These are phyloP conservation scores for Voacanga thouarsii DNA, from an alignment of 257 asterid species.

Conservation along the genomic window DNA sequence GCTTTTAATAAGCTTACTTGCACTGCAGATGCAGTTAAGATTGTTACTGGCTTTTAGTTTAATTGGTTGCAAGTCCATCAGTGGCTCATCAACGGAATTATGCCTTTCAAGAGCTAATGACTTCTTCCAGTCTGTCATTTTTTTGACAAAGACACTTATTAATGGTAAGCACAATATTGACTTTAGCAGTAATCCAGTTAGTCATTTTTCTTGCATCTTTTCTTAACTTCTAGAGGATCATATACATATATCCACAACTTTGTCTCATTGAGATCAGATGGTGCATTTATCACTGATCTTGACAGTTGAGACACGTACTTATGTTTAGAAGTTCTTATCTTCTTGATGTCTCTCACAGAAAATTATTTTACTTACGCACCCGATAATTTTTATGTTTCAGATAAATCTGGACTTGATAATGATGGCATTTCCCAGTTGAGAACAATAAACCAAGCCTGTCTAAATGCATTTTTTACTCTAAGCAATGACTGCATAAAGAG, in stretches of 20 bases:
- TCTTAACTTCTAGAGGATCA: not conserved
- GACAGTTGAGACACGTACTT: not conserved
- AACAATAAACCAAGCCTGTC: conserved; percentile 62
- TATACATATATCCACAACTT: not conserved
- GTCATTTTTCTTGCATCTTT: not conserved
- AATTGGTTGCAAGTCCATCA: conserved; percentile 79
- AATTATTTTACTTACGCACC: conserved; percentile 14
- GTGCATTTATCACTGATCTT: not conserved
- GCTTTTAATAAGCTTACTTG: conserved; percentile 15
- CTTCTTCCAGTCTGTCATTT: conserved; percentile 56
- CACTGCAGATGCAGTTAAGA: conserved; percentile 74
- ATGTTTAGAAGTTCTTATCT: not conserved
- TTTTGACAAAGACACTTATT: conserved; percentile 40
- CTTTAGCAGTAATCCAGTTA: not conserved
- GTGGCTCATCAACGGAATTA: conserved; percentile 66
- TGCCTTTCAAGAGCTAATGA: conserved; percentile 53
- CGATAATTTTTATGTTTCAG: conserved; percentile 43
- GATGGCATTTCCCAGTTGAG: conserved; percentile 43
- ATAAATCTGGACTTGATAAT: conserved; percentile 46
- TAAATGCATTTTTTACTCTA: conserved; percentile 57
- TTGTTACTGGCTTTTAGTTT: conserved; percentile 57
- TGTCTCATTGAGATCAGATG: not conserved
- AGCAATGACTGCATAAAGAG: conserved; percentile 53
- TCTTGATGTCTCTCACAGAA: conserved; percentile 15
- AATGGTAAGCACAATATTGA: conserved; percentile 47